These are phyloP conservation scores for Parastagonospora nodorum DNA, from an alignment of 2,329 filamentous ascomycete species.

Conservation along the genomic window DNA sequence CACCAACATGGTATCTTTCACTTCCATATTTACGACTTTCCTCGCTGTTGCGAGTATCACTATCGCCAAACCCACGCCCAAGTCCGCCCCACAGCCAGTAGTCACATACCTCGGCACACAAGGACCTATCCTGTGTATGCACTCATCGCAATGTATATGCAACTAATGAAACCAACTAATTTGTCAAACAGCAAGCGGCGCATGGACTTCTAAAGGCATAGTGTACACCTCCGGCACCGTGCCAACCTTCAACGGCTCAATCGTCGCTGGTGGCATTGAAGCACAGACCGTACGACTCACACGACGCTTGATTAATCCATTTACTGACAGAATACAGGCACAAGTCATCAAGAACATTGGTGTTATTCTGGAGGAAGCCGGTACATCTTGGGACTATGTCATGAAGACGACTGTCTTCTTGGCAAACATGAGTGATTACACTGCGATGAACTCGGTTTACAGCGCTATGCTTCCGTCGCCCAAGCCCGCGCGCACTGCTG, in stretches of 20 bases:
- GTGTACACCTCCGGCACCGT: conserved; percentile 40
- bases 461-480: conserved; percentile 34
- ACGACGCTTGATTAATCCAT: background rate
- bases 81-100: conserved; percentile 29
- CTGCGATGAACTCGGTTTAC: conserved; percentile 42
- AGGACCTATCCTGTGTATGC: conserved; percentile 33
- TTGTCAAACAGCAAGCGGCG: conserved; percentile 24
- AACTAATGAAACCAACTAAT: background rate
- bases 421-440: conserved; percentile 39
- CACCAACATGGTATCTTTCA: conserved; percentile 28
- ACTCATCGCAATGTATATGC: background rate
- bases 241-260: conserved; percentile 33
- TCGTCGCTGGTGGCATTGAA: conserved; percentile 31
- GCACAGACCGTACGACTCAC: conserved; percentile 25
- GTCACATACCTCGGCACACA: conserved; percentile 41
- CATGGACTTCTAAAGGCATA: conserved; percentile 38
- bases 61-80: conserved; percentile 24
- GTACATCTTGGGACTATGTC: conserved; percentile 42
- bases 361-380: conserved; percentile 35
- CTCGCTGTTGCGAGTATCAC: conserved; percentile 19
- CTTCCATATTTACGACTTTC: conserved; percentile 23
- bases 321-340: conserved; percentile 20
- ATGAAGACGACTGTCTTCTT: conserved; percentile 42
- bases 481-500: conserved; percentile 38
- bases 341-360: conserved; percentile 43